Evolutionary conservation across 1,139 yeast species (phyloP).

Genomic region (Kodamaea ohmeri): DNA sequence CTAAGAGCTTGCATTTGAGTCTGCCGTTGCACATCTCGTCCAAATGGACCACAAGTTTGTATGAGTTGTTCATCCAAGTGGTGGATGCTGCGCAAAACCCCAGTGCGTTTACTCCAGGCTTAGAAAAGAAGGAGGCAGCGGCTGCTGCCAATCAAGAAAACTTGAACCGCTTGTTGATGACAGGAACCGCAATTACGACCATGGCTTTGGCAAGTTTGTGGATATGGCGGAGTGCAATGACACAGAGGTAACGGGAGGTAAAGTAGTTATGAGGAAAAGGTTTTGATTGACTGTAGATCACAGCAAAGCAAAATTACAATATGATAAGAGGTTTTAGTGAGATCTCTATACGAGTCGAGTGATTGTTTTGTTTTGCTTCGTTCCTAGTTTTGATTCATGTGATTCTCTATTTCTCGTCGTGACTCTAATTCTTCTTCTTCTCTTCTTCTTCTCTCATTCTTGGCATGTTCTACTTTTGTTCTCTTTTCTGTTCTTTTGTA

Average conservation of each 20-base stretch:
- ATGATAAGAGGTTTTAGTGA: too few species aligned
- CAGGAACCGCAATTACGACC: constrained; percentile 66
- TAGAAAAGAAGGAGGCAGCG: constrained; percentile 57
- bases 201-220: constrained; percentile 58
- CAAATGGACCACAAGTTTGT: constrained; percentile 81
- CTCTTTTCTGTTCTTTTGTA: not conserved
- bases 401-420: not conserved
- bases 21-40: constrained; percentile 87
- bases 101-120: constrained; percentile 72
- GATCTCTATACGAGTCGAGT: too few species aligned
- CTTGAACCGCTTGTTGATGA: constrained; percentile 41
- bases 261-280: too few species aligned
- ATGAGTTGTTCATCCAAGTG: constrained; percentile 79
- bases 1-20: constrained; percentile 56
- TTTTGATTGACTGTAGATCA: too few species aligned
- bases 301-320: too few species aligned
- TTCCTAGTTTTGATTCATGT: too few species aligned
- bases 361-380: too few species aligned
- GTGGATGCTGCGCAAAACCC: constrained; percentile 89
- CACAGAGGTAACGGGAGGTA: too few species aligned
- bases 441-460: not conserved
- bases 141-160: constrained; percentile 46
- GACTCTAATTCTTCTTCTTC: not conserved
- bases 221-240: constrained; percentile 52
- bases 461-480: not conserved